These are phyloP conservation scores for Magnaporthiopsis incrustans DNA, from an alignment of 2,329 filamentous ascomycete genomes.

Conservation along the genomic window DNA sequence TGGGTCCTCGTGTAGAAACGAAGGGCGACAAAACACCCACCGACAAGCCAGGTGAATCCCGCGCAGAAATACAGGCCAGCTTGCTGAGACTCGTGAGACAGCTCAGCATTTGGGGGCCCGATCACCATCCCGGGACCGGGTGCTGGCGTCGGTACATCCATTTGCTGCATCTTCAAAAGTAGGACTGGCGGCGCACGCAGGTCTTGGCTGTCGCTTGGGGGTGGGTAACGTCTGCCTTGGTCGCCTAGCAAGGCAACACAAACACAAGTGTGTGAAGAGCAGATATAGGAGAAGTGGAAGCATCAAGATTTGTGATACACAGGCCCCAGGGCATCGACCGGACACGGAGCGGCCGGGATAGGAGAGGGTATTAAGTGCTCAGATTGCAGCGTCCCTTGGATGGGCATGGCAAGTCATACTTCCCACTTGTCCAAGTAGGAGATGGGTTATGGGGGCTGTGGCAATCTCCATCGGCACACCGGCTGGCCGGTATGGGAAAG, in stretches of 20 bases:
- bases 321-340: not conserved
- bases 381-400: not conserved
- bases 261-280: not conserved
- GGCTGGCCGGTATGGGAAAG: not conserved
- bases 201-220: too few relatives aligned
- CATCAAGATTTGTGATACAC: not conserved
- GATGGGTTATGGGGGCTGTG: too few relatives aligned
- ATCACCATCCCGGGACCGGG: not conserved
- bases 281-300: not conserved
- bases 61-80: slow-evolving; percentile 19
- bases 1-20: slow-evolving; percentile 27
- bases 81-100: slow-evolving; percentile 13
- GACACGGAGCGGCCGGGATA: not conserved
- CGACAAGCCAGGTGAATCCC: slow-evolving; percentile 20
- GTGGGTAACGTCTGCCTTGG: not conserved
- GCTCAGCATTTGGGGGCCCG: not conserved
- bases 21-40: slow-evolving; percentile 24
- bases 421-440: not conserved
- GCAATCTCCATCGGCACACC: not conserved
- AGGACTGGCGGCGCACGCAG: too few relatives aligned
- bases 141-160: not conserved
- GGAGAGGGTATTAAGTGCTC: not conserved
- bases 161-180: not conserved
- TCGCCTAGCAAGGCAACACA: not conserved
- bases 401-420: not conserved